Percentiles rank a stretch among this genome's conserved stretches.
Evolutionary conservation across 2,329 filamentous ascomycete species (phyloP).

Genomic region (Amylocarpus encephaloides): DNA sequence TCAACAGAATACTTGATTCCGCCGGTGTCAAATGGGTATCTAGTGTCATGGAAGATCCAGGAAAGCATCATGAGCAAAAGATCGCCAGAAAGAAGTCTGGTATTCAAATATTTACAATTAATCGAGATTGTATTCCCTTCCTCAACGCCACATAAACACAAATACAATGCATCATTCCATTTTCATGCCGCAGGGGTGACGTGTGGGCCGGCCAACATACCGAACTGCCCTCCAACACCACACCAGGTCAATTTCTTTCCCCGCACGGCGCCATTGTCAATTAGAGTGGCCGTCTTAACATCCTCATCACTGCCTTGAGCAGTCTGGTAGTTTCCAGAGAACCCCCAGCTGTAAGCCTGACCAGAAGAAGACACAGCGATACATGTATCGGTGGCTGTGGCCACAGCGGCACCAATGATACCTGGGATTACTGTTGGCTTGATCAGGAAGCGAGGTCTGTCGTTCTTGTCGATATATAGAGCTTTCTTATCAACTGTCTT

Average conservation of each 20-base stretch:
- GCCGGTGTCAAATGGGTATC: no score
- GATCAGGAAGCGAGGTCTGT: slow-evolving; percentile 64
- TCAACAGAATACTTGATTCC: no score
- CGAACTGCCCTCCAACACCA: slow-evolving; percentile 78
- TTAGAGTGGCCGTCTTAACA: slow-evolving; percentile 66
- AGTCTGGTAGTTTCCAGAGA: slow-evolving; percentile 73
- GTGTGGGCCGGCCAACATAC: slow-evolving; percentile 45
- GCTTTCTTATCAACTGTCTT: slow-evolving; percentile 50
- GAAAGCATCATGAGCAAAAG: no score
- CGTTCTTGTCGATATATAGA: slow-evolving; percentile 57
- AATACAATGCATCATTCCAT: no score
- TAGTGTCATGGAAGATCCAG: no score
- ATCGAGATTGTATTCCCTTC: no score
- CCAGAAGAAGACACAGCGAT: slow-evolving; percentile 64
- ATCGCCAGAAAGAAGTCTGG: no score
- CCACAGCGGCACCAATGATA: slow-evolving; percentile 51
- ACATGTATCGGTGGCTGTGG: slow-evolving; percentile 65
- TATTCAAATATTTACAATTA: no score
- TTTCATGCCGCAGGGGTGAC: neutral
- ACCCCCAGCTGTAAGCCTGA: slow-evolving; percentile 72
- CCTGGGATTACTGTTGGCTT: slow-evolving; percentile 52
- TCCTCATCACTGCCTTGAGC: slow-evolving; percentile 73
- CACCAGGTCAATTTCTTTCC: slow-evolving; percentile 69
- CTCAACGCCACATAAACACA: no score
- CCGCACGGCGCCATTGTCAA: slow-evolving; percentile 77